Base-by-base conservation (phyloP, 2,329 filamentous ascomycete genomes). In the Rhexocercosporidium sp. region DNA sequence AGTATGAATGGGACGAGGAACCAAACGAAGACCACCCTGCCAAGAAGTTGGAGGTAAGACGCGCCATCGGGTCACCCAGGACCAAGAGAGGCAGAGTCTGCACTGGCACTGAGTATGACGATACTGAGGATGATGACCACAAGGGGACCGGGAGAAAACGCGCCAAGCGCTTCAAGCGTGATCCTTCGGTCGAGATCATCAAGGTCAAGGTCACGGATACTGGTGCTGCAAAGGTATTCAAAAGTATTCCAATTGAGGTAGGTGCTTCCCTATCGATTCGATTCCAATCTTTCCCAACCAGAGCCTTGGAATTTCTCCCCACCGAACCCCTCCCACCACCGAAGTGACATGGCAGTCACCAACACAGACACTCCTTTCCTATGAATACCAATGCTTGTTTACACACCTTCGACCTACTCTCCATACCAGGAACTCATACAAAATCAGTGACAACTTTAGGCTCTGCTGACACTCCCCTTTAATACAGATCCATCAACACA, bases 401-500 rank as follows among this genome's bases (percentile, higher is more conserved):
- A 37, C 18, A 18, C 20, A 20, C 20, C 14, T 16, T 20, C 20
- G 5, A 22, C 3, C 18, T 8, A 22, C 29, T 11, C 18, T 34
- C 29, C 41, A 31, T 27, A 4, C 1, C n/a, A 18, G 18, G 4
- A 14, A 37, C 34, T 12, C 8, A 14, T 34, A 8, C 1, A 37
- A 39, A 7, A 9, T 9, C 14, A 11, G 31, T 59, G 12, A 22
- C 44, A 49, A 22, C 25, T n/a, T 49, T 41, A 16, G 5, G 34
- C 25, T 3, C 47, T 22, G 25, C 31, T 62, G 18, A 60, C 12
- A 37, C 57, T 67, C 49, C 70, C 37, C 22, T 51, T 63, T 22
- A 3, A 31, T 59, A 3, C 53, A 78, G 77, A 67, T 78, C 37
- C 73, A 75, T 41, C 75, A 78, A 63, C 61, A 69, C 2, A 77